Evolutionary conservation across 1,139 yeast genomes (phyloP).

Genomic region (Pneumocystis murina): DNA sequence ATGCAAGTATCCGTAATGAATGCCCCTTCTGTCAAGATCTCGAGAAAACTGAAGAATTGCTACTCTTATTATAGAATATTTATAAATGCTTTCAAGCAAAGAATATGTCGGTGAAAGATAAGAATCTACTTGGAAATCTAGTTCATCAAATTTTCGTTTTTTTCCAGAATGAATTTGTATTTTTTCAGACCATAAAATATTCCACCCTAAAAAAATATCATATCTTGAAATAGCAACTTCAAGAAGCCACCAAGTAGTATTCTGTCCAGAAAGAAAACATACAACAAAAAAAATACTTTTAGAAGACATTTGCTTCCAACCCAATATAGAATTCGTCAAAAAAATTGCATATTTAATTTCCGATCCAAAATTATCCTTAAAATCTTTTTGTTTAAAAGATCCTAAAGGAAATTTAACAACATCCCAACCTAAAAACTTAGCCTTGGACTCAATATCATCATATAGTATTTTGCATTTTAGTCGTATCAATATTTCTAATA

Average conservation of each 20-base stretch:
- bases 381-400: constrained; percentile 6
- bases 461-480: constrained; percentile 3
- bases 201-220: neutral
- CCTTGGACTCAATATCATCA: constrained; percentile 2
- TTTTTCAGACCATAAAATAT: neutral
- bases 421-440: constrained; percentile 5
- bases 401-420: neutral
- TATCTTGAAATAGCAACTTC: neutral
- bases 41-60: constrained; percentile 7
- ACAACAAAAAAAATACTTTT: constrained; percentile 8
- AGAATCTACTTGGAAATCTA: neutral
- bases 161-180: neutral
- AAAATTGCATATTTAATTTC: constrained; percentile 4
- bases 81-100: constrained; percentile 5
- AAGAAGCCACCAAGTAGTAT: neutral
- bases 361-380: constrained; percentile 4
- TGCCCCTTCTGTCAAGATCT: constrained; percentile 5
- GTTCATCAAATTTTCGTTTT: neutral
- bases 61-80: constrained; percentile 6
- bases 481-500: neutral
- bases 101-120: neutral
- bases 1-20: constrained; percentile 3
- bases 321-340: constrained; percentile 5
- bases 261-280: neutral
- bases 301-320: constrained; percentile 5